phyloP scores from a whole-genome alignment of 176 grass and related monocot species.

The Raddia guianensis region DNA sequence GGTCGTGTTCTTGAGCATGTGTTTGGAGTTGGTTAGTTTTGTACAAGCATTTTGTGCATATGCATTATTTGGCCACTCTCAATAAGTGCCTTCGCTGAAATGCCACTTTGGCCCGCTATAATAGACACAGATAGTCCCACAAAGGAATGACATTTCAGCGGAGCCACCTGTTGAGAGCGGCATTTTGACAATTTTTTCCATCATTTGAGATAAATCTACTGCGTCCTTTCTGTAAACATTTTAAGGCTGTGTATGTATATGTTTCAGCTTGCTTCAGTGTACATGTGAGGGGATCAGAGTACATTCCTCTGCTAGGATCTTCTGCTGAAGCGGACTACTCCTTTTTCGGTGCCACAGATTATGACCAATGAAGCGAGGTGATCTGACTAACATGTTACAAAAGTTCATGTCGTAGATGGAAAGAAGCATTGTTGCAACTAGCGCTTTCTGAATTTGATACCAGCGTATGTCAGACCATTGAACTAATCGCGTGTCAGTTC shows the following conservation, averaged over 20 bases:
- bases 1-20: slow-evolving; percentile 2
- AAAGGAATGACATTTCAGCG: no score
- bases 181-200: no score
- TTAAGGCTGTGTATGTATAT: slow-evolving; percentile 18
- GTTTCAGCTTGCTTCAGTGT: slow-evolving; percentile 93
- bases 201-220: neutral
- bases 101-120: no score
- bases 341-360: slow-evolving; percentile 56
- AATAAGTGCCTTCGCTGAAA: no score
- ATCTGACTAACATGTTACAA: neutral
- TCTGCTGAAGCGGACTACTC: slow-evolving; percentile 65
- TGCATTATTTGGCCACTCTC: neutral
- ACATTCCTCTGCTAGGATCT: slow-evolving; percentile 80
- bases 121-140: no score
- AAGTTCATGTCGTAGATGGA: neutral
- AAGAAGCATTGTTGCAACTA: neutral
- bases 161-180: no score
- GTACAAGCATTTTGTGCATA: neutral
- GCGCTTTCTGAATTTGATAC: neutral
- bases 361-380: slow-evolving; percentile 51
- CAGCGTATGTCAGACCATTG: neutral
- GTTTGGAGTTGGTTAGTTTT: slow-evolving; percentile 4
- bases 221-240: neutral
- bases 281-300: slow-evolving; percentile 96
- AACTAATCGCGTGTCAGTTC: slow-evolving; percentile 13